Percentiles rank a stretch among this genome's conserved stretches.
Conservation (phyloP, 345 rosid species). For the Cardiospermum halicacabum region DNA sequence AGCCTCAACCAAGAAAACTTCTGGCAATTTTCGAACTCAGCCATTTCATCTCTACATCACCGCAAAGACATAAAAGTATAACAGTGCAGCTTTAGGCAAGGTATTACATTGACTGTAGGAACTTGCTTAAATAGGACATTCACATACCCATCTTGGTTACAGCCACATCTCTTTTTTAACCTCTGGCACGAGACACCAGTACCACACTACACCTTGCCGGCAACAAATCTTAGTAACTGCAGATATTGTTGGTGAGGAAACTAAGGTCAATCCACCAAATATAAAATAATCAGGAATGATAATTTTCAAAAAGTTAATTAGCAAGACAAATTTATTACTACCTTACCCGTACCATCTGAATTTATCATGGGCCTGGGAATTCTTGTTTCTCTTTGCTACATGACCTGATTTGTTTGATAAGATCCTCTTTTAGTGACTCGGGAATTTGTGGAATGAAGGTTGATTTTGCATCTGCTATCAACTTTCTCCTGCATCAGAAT, state of each 20-base stretch:
- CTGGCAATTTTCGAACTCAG: slow-evolving; percentile 13
- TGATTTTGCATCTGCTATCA: slow-evolving; percentile 63
- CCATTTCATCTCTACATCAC: slow-evolving; percentile 18
- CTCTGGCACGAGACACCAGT: slow-evolving; percentile 6
- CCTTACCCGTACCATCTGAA: slow-evolving; percentile 16
- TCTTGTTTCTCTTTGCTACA: slow-evolving; percentile 42
- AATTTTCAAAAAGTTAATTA: neutral
- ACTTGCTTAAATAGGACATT: slow-evolving; percentile 15
- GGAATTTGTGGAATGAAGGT: slow-evolving; percentile 59
- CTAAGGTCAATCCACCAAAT: neutral
- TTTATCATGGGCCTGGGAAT: slow-evolving; percentile 16
- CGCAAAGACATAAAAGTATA: slow-evolving; percentile 2
- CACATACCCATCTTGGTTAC: slow-evolving; percentile 1
- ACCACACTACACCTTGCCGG: slow-evolving; percentile 12
- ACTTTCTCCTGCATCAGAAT: slow-evolving; percentile 48
- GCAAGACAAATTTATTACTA: neutral
- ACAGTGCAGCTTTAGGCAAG: neutral
- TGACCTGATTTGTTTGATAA: slow-evolving; percentile 45
- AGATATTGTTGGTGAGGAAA: slow-evolving; percentile 13
- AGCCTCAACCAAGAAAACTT: slow-evolving; percentile 18
- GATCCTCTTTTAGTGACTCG: slow-evolving; percentile 60
- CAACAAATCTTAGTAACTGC: slow-evolving; percentile 22
- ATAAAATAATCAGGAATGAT: neutral
- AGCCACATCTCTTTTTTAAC: slow-evolving; percentile 10
- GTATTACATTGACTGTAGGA: neutral